Base-by-base conservation (phyloP, 345 rosid genomes). In the Camelina hispida region DNA sequence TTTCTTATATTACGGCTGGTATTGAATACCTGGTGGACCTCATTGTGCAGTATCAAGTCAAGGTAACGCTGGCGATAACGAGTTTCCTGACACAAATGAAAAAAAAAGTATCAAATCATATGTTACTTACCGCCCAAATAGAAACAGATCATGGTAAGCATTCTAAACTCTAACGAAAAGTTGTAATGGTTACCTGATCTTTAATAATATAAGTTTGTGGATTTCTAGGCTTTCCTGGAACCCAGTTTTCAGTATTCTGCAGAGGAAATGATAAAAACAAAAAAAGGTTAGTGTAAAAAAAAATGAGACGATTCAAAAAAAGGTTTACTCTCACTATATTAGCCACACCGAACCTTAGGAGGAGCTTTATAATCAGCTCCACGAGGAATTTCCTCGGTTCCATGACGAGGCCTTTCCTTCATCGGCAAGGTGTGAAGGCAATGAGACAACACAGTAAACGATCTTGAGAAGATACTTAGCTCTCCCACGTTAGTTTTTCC, bases 391-490 rank as follows among this genome's bases (percentile, higher is more conserved):
- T 28, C 30, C 30, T 85, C 89, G 11, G 83, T 68, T 43, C n/a
- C 9, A 44, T 16, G 50, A 44, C 9, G 8, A 44, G 48, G 17
- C 18, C 7, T 44, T 44, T 44, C 3, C 78, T 82, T 5, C 78
- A 83, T 85, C 0, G 98, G 97, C 92, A 93, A 75, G 96, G 89
- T 89, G 73, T 93, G 93, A 54, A 91, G 88, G 82, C 97, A 91
- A 79, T 91, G 92, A 54, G 98, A 89, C 68, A 91, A 68, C 30
- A 85, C 85, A 2, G 42, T 15, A 59, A 93, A 83, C n/a, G 84
- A 76, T 61, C 20, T 75, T 4, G 98, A 91, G 75, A 88, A 88
- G 54, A 93, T 84, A 78, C 89, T 93, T 48, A 91, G 78, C 80
- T 93, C 97, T 16, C 93, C 93, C 23, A 84, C 86, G 77, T 87